Base-by-base conservation (phyloP, 495 filamentous ascomycete genomes). In the Neurospora sublineolata region DNA sequence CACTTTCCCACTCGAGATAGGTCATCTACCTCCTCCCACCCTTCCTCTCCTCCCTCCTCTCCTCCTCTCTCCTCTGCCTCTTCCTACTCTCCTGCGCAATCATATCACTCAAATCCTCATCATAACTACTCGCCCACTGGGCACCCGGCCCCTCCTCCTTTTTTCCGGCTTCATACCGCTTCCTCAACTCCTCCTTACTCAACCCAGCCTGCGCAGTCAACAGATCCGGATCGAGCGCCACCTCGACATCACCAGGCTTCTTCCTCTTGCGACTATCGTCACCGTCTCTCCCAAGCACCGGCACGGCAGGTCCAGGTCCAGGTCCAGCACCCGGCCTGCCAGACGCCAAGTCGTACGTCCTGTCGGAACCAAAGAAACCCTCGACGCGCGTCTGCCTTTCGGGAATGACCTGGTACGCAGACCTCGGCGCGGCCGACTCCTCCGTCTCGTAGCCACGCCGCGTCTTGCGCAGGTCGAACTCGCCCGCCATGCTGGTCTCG, bases 61-160 rank as follows among this genome's bases (percentile, higher is more conserved):
- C 92, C 79, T 94, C 91, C 73, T 97, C 94, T 74, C 89, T 86
- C 84, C 93, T 94, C 78, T 92, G 84, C 80, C 93, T 85, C 83
- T 97, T 97, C 71, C 93, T 87, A 78, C 90, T 94, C 81, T 98
- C 95, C 74, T 91, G 89, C 39, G 93, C 94, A 84, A 98, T 97
- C 94, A 99, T 97, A 77, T 97, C 91, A 78, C 90, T 96, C 68
- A 99, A 81, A 79, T 97, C 95, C 76, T 98, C 95, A 79, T 97
- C 92, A 80, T 94, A 93, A 20, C 39, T 69, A n/a, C 64, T 67
- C 36, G 60, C 46, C 89, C 93, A 95, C 73, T 90, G 86, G 18
- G 90, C 87, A 10, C 84, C 84, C 4, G 80, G 72, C 37, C 88
- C 87, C 72, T 94, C 88, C 77, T 92, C 89, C 73, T 92, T 86